phyloP scores from a whole-genome alignment of 805 yeast species.

The Candida nemodendra region DNA sequence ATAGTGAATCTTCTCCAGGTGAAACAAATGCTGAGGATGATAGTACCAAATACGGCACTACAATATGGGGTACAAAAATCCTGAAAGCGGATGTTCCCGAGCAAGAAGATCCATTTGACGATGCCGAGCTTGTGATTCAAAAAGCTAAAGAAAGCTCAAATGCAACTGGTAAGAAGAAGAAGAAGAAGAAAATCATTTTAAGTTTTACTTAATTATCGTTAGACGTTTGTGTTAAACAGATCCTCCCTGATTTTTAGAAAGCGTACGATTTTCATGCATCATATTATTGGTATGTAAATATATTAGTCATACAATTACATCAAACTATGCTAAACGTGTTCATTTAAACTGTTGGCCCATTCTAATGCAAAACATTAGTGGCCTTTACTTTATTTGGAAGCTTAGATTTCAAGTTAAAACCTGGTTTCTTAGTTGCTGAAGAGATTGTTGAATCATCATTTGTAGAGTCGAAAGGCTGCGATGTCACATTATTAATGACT shows the following conservation, averaged over 20 bases:
- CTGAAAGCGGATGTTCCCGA: slow-evolving; percentile 39
- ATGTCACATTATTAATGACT: no score
- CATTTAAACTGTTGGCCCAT: no score
- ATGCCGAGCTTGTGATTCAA: slow-evolving; percentile 47
- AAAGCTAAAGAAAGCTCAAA: slow-evolving; percentile 49
- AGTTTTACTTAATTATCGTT: slow-evolving; percentile 24
- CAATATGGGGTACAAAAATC: slow-evolving; percentile 78
- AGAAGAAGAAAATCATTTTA: slow-evolving; percentile 37
- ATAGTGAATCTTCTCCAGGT: slow-evolving; percentile 6
- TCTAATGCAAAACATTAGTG: slow-evolving; percentile 38
- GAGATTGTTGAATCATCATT: no score
- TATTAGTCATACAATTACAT: no score
- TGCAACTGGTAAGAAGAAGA: slow-evolving; percentile 33
- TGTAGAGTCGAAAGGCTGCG: no score
- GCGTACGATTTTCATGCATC: no score
- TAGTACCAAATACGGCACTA: slow-evolving; percentile 32
- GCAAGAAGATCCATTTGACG: slow-evolving; percentile 45
- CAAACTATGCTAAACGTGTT: no score
- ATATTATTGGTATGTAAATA: no score
- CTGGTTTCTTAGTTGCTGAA: slow-evolving; percentile 7
- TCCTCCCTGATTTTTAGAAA: no score
- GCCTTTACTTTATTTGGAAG: slow-evolving; percentile 7
- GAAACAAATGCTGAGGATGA: slow-evolving; percentile 10
- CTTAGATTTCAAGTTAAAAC: slow-evolving; percentile 17
- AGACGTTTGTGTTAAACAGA: no score